A percentile compares a stretch with the other conserved stretches of the same genome.
phyloP scores from a whole-genome alignment of 176 grass and related monocot genomes.

The Chrysopogon serrulatus region DNA sequence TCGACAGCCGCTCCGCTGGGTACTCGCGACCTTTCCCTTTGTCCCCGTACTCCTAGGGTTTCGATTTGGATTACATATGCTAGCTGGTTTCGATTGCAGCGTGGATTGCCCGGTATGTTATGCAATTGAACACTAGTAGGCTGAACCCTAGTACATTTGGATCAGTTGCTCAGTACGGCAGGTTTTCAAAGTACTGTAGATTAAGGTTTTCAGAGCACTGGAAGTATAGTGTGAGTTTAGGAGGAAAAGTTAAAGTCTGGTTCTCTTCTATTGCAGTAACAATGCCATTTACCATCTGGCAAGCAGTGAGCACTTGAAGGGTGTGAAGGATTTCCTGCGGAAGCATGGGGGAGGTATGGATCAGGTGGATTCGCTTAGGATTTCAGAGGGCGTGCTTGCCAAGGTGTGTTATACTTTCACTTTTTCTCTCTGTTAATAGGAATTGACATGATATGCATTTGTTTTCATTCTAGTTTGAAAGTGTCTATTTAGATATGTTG shows the following conservation, averaged over 20 bases:
- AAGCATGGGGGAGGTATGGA: conserved; percentile 72
- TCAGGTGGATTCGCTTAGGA: conserved; percentile 57
- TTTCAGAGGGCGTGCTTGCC: conserved; percentile 54
- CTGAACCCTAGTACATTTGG: neutral
- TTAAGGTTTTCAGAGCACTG: neutral
- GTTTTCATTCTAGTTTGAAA: neutral
- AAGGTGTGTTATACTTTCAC: conserved; percentile 50
- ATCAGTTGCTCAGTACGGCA: neutral
- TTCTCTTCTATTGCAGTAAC: conserved; percentile 41
- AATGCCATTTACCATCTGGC: conserved; percentile 73
- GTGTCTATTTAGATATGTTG: neutral
- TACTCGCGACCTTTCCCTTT: conserved; percentile 11
- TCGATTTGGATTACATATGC: neutral
- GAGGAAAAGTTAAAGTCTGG: neutral
- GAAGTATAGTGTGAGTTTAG: neutral
- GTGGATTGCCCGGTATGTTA: neutral
- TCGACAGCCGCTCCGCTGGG: conserved; percentile 53
- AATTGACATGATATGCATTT: neutral
- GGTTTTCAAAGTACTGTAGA: neutral
- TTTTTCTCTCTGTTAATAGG: neutral
- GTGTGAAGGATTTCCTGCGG: conserved; percentile 64
- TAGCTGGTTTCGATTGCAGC: neutral
- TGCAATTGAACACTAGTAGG: neutral
- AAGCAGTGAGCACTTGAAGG: conserved; percentile 54
- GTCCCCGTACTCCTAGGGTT: conserved; percentile 11